Conservation (phyloP, 768 basidiomycete species). For the Collybiopsis confluens region DNA sequence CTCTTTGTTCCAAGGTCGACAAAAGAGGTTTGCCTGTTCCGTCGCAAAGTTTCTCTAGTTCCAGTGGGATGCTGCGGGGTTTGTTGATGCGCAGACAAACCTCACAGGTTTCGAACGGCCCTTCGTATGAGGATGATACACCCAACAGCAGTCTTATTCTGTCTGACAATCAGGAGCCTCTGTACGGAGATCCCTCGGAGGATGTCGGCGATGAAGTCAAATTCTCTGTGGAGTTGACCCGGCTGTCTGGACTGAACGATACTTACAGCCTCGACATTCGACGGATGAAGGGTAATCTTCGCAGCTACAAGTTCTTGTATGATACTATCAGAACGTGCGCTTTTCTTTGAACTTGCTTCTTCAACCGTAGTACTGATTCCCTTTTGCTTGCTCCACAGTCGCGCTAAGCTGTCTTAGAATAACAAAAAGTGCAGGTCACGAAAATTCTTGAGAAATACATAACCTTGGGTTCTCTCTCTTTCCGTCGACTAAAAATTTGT, state of each 20-base stretch:
- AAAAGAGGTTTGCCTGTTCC: conserved; percentile 85
- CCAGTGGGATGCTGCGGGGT: conserved; percentile 81
- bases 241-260: conserved; percentile 84
- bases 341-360: not conserved
- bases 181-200: conserved; percentile 76
- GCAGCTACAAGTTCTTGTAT: conserved; percentile 91
- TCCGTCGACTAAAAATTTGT: too few relatives aligned
- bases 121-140: conserved; percentile 47
- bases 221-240: conserved; percentile 92
- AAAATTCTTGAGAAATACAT: too few relatives aligned
- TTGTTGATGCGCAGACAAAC: conserved; percentile 88
- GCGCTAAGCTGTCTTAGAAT: not conserved
- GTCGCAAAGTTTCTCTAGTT: conserved; percentile 63
- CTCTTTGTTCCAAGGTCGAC: conserved; percentile 59
- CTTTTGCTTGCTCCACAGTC: not conserved
- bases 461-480: too few relatives aligned
- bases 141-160: conserved; percentile 32
- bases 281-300: conserved; percentile 85
- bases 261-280: conserved; percentile 92
- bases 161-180: conserved; percentile 32
- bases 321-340: conserved; percentile 84
- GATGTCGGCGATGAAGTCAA: conserved; percentile 95
- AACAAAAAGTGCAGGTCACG: not conserved
- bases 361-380: not conserved
- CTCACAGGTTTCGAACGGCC: conserved; percentile 63